phyloP scores from a whole-genome alignment of 768 basidiomycete species.

The Podaxis sp. region DNA sequence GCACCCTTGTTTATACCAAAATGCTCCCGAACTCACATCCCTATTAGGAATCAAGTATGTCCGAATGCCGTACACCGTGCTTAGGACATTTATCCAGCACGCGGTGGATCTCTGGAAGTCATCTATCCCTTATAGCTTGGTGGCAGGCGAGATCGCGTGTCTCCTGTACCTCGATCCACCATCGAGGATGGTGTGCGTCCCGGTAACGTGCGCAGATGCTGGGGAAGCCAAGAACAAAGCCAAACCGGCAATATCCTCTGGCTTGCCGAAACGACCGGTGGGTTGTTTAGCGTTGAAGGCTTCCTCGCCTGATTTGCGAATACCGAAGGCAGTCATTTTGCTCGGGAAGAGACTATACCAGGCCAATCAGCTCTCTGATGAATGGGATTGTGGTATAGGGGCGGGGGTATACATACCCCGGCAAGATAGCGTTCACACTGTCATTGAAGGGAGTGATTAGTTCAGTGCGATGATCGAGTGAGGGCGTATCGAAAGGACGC shows the following conservation, averaged over 20 bases:
- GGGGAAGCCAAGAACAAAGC: constrained; percentile 69
- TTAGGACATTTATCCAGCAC: no score
- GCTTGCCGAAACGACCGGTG: constrained; percentile 64
- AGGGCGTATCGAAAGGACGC: constrained; percentile 26
- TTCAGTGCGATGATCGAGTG: neutral
- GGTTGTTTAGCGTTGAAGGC: constrained; percentile 56
- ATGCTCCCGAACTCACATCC: no score
- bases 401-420: constrained; percentile 50
- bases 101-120: neutral
- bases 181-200: constrained; percentile 69
- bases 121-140: constrained; percentile 31
- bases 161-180: constrained; percentile 51
- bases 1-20: no score
- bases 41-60: no score
- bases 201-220: constrained; percentile 74
- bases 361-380: neutral
- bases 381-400: constrained; percentile 9
- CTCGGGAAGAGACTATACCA: constrained; percentile 62
- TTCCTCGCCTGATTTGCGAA: constrained; percentile 55
- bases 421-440: constrained; percentile 83
- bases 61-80: no score
- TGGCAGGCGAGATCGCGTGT: constrained; percentile 27
- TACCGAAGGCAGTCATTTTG: constrained; percentile 79
- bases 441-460: neutral
- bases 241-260: constrained; percentile 72